A percentile compares a stretch with the other conserved stretches of the same genome.
phyloP scores from a whole-genome alignment of 2,329 filamentous ascomycete species.

The Microascus cirrosus region DNA sequence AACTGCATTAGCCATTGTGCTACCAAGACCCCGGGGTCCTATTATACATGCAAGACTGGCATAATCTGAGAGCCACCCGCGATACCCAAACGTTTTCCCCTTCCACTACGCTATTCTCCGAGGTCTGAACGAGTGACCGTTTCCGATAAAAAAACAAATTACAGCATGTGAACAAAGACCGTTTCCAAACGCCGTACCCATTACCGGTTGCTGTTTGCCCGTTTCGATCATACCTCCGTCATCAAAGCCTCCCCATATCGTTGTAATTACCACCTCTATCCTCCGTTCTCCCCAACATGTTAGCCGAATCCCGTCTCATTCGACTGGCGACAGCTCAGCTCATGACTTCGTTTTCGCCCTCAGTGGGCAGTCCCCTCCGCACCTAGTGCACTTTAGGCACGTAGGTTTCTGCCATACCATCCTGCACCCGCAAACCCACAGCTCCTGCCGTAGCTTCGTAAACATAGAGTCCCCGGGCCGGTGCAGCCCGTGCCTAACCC shows the following conservation, averaged over 20 bases:
- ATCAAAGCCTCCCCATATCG: background rate
- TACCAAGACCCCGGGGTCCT: background rate
- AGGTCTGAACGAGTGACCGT: background rate
- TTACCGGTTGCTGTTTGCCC: background rate
- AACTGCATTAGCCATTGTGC: background rate
- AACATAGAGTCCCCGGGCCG: constrained; percentile 23
- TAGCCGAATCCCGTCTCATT: background rate
- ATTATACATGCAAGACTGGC: background rate
- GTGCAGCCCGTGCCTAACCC: constrained; percentile 24
- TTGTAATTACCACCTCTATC: background rate
- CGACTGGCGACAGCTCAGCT: background rate
- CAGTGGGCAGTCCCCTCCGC: constrained; percentile 21
- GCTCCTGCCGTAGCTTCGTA: constrained; percentile 23
- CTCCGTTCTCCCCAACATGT: background rate
- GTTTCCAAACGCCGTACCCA: background rate
- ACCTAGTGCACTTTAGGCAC: constrained; percentile 22
- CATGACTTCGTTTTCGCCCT: constrained; percentile 20
- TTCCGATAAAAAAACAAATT: background rate
- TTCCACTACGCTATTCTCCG: too few species aligned
- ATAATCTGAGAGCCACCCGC: too few species aligned
- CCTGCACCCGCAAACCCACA: constrained; percentile 27
- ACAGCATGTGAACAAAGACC: background rate
- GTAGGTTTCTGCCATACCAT: constrained; percentile 23
- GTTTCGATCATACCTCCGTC: background rate
- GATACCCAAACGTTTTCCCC: too few species aligned